These are phyloP conservation scores for Leptomonas pyrrhocoris DNA, from an alignment of 208 protist species.

Conservation along the genomic window DNA sequence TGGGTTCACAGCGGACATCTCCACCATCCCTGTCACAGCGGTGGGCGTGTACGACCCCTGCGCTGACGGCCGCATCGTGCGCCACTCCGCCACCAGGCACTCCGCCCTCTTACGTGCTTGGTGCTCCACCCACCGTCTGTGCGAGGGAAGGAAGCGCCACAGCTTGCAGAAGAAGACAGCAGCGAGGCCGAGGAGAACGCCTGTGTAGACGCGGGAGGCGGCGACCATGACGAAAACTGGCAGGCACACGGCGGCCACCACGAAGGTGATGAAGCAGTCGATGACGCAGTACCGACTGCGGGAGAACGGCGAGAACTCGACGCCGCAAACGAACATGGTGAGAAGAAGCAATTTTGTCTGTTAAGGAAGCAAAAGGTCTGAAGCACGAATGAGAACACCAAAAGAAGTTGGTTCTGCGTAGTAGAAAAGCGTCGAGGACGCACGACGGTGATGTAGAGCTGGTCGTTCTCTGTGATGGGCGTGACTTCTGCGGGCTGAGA, in stretches of 20 bases:
- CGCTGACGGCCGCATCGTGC: neutral
- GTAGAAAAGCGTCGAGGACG: no score
- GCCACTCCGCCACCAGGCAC: conserved; percentile 6
- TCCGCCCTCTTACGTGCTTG: conserved; percentile 17
- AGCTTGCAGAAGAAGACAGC: conserved; percentile 43
- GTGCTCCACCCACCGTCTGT: conserved; percentile 30
- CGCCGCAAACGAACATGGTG: conserved; percentile 12
- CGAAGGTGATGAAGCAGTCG: conserved; percentile 19
- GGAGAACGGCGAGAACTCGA: conserved; percentile 19
- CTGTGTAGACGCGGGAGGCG: conserved; percentile 36
- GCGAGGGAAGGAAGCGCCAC: conserved; percentile 58
- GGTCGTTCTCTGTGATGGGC: no score
- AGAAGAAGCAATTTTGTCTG: no score
- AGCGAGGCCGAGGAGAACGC: conserved; percentile 30
- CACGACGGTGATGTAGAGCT: no score
- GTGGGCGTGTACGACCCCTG: conserved; percentile 6
- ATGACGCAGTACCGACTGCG: conserved; percentile 19
- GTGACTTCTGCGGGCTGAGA: no score
- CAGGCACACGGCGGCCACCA: conserved; percentile 26
- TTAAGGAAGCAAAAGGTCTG: no score
- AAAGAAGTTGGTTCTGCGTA: no score
- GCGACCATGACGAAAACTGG: conserved; percentile 36
- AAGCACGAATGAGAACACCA: no score
- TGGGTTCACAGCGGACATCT: neutral
- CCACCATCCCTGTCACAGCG: neutral